These are phyloP conservation scores for Globisporangium radiosum DNA, from an alignment of 352 stramenopile genomes.

Conservation along the genomic window DNA sequence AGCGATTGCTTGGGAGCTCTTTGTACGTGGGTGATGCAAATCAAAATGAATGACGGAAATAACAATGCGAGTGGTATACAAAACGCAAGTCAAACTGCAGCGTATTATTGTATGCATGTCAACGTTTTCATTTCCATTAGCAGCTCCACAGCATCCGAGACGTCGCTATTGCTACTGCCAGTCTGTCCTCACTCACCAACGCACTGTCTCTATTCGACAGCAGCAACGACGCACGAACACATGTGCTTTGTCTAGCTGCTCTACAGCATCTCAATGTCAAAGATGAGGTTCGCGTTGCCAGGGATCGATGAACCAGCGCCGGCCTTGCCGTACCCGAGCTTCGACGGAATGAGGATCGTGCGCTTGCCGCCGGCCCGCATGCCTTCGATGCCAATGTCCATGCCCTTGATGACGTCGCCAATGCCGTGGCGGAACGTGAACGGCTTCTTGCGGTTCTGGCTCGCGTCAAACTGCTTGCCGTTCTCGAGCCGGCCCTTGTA, in stretches of 20 bases:
- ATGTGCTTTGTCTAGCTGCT: not conserved
- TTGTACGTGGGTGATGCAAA: no score
- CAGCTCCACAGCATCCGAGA: no score
- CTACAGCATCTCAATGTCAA: conserved; percentile 92
- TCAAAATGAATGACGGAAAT: no score
- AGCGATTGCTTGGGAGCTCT: no score
- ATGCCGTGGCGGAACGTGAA: conserved; percentile 83
- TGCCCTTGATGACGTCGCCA: conserved; percentile 93
- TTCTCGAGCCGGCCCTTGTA: conserved; percentile 79
- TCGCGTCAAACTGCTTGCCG: conserved; percentile 81
- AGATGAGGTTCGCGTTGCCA: conserved; percentile 90
- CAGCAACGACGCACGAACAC: not conserved
- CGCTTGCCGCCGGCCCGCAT: conserved; percentile 88
- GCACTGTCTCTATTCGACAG: not conserved
- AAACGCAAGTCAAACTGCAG: no score
- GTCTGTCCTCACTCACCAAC: not conserved
- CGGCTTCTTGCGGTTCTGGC: conserved; percentile 76
- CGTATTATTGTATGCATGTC: no score
- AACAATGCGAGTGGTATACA: no score
- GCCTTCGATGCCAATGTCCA: conserved; percentile 92
- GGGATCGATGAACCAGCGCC: conserved; percentile 82
- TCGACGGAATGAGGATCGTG: conserved; percentile 88
- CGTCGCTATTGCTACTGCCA: not conserved
- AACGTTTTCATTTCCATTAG: no score
- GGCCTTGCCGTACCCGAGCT: conserved; percentile 91